Base-by-base conservation (phyloP, 129 eudicot species). In the Deinandra increscens region DNA sequence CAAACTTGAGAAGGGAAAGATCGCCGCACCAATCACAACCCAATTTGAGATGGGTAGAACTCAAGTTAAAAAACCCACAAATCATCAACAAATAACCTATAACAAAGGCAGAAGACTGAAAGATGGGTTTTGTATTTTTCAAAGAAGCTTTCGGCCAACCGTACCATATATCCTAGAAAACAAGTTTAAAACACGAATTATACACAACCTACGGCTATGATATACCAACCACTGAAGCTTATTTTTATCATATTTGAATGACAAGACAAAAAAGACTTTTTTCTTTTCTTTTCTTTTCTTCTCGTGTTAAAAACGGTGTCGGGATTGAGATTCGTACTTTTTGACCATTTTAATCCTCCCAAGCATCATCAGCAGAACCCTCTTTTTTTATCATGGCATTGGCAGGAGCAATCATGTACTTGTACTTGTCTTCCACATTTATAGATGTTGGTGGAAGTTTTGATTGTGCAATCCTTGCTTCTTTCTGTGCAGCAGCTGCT, bases 321-420 rank as follows among this genome's bases (percentile, higher is more conserved):
- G 0, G 66, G 26, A 55, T n/a, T n/a, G 19, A 38, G n/a, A 46
- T 31, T 23, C 34, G 18, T 19, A 54, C 23, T 26, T 69, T 69
- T 29, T 10, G 36, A 51, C 38, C n/a, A 61, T 75, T 51, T 56
- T 70, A 89, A 76, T 86, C 88, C 31, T 89, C 93, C 96, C 96
- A 89, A 38, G 96, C 96, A 73, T 78, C 93, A 76, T 89, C 96
- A 31, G 96, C 96, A 14, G 96, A 62, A 43, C 93, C 96, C 66
- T 86, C 96, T 69, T 73, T 84, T 79, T 74, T 86, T 34, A 71
- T 46, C 67, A 71, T 82, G 22, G 85, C 69, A 42, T 68, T 82
- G 22, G 85, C 69, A 42, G 96, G 85, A 38, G 79, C 71, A 71
- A 89, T 80, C 96, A 89, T 89, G 86, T 89, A 86, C 84, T 82